Evolutionary conservation across 257 asterid genomes (phyloP).

Genomic region (Haberlea rhodopensis): DNA sequence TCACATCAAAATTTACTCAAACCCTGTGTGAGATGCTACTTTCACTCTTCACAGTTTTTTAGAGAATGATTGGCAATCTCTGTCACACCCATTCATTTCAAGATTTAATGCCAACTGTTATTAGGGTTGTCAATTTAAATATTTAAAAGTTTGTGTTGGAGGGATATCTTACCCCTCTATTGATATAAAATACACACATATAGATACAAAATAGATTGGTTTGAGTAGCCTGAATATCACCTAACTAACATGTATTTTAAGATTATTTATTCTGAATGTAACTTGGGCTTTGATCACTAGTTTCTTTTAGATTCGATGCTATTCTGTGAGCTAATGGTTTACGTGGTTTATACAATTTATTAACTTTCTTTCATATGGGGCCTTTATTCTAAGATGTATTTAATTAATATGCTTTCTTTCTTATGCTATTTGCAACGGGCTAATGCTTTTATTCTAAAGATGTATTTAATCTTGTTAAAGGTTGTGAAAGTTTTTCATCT

Average conservation of each 20-base stretch:
- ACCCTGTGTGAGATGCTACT: background rate
- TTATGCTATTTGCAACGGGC: constrained; percentile 2
- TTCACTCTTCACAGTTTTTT: background rate
- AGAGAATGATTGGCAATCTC: background rate
- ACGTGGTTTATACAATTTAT: background rate
- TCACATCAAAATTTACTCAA: background rate
- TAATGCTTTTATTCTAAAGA: constrained; percentile 10
- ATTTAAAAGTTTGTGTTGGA: no score
- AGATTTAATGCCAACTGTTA: no score
- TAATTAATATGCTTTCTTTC: background rate
- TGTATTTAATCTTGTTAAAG: constrained; percentile 40
- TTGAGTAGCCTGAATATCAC: no score
- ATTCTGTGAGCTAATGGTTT: background rate
- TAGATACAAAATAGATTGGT: no score
- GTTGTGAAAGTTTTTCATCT: constrained; percentile 95
- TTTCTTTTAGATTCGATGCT: background rate
- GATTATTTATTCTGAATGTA: no score
- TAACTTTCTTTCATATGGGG: constrained; percentile 7
- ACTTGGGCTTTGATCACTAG: constrained; percentile 1
- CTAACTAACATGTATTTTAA: no score
- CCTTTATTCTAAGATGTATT: no score
- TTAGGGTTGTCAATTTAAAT: no score
- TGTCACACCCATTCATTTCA: background rate
- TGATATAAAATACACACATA: no score
- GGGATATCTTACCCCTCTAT: no score